Base-by-base conservation (phyloP, 179 eudicot genomes). In the Patellifolia procumbens region DNA sequence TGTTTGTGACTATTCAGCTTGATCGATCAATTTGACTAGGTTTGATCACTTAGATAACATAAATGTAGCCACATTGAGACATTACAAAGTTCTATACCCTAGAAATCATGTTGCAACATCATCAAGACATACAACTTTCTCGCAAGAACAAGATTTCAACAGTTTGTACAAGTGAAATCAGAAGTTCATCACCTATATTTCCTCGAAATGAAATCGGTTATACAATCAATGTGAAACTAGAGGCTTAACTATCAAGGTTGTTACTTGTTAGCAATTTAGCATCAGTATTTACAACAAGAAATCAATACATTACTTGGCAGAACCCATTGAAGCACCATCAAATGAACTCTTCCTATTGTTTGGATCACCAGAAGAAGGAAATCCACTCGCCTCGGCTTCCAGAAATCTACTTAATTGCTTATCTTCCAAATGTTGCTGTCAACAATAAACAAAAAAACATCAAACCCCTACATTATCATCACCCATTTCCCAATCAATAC, bases 341-440 rank as follows among this genome's bases (percentile, higher is more conserved):
- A 35, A 61, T 5, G 76, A 72, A 72, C 59, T 80, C 58, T 81
- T 74, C 42, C 83, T 76, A 77, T 87, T 75, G 43, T 73, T 65
- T 75, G 80, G 82, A 65, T 81, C 82, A 28, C 72, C 72, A 20
- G 79, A 76, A 75, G 76, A 70, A 4, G 75, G 80, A 11, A 76
- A 63, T 58, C 81, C 78, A 66, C 82, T 72, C n/a, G 83, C 91
- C 66, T 91, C 96, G 20, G 95, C 89, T 78, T 93, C 97, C 81
- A 95, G 76, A 81, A 91, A 91, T 32, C 90, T 86, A 59, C 92
- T 90, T 79, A 95, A 83, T 70, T 93, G 97, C 81, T 95, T 95
- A 81, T 91, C 97, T 3, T 93, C 91, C 89, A 95, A 84, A 81
- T 95, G 94, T 87, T 87, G 78, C 99, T 95, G 91, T 51, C 73